Conservation (phyloP, 306 rosid genomes). For the Cucurbita pepo region DNA sequence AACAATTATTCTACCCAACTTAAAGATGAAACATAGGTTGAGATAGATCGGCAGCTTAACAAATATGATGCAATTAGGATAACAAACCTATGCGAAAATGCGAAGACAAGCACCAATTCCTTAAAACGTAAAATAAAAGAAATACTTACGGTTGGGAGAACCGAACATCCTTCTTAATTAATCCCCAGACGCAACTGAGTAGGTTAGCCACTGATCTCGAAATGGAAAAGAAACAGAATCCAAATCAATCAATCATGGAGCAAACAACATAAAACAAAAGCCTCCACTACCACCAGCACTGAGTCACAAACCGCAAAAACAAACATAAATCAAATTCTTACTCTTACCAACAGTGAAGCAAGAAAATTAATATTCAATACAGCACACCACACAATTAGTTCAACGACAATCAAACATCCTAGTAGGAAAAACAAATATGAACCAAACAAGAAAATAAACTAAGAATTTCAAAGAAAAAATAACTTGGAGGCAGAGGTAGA, state of each 20-base stretch:
- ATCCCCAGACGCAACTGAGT: neutral
- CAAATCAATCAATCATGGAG: neutral
- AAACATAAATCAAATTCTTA: neutral
- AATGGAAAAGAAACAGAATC: neutral
- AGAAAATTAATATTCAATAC: neutral
- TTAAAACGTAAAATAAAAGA: neutral
- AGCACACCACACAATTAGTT: neutral
- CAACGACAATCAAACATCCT: neutral
- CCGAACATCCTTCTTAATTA: constrained; percentile 41
- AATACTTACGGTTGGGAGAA: constrained; percentile 61
- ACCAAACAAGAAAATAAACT: too few species aligned
- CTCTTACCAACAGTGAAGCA: neutral
- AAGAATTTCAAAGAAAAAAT: too few species aligned
- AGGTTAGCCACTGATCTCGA: neutral
- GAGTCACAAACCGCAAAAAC: neutral
- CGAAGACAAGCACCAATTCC: neutral
- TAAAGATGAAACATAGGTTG: neutral
- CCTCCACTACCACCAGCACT: neutral
- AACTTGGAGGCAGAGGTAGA: too few species aligned
- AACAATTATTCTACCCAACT: neutral
- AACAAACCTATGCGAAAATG: neutral
- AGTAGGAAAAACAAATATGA: neutral
- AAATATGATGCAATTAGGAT: neutral
- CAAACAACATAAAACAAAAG: neutral
- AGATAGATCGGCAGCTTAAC: neutral